These are phyloP conservation scores for Ramaria sp. DNA, from an alignment of 768 basidiomycete species.

Conservation along the genomic window DNA sequence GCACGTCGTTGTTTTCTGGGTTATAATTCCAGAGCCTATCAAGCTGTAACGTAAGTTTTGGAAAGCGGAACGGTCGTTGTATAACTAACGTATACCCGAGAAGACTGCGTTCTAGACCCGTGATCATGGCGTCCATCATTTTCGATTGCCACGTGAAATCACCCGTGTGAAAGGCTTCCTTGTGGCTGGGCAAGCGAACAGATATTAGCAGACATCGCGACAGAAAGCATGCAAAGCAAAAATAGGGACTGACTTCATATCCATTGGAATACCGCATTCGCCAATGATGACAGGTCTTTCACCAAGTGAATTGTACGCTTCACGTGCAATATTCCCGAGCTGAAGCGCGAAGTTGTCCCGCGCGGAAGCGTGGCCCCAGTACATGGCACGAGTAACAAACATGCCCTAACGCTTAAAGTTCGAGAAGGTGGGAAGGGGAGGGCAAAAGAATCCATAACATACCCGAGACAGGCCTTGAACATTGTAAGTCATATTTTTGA, in stretches of 20 bases:
- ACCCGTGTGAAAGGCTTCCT: conserved; percentile 59
- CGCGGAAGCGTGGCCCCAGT: conserved; percentile 79
- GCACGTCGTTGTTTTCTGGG: conserved; percentile 65
- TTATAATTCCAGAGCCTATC: conserved; percentile 91
- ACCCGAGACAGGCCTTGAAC: conserved; percentile 89
- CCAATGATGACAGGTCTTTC: conserved; percentile 82
- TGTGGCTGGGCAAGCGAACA: conserved; percentile 33
- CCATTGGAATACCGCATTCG: conserved; percentile 94
- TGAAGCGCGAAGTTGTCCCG: conserved; percentile 78
- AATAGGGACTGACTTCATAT: conserved; percentile 68
- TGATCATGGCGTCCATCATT: conserved; percentile 94
- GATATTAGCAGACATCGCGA: background rate
- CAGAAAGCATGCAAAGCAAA: background rate
- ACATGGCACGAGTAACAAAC: conserved; percentile 70
- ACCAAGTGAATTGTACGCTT: conserved; percentile 58
- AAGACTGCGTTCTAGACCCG: conserved; percentile 64
- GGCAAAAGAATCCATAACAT: conserved; percentile 13
- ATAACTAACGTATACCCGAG: conserved; percentile 75
- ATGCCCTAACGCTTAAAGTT: conserved; percentile 49
- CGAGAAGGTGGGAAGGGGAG: background rate
- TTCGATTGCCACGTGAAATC: conserved; percentile 74
- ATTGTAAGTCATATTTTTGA: conserved; percentile 80
- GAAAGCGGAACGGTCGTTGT: background rate
- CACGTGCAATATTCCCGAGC: conserved; percentile 65
- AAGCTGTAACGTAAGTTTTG: background rate